A percentile compares a stretch with the other conserved stretches of the same genome.
Conservation (phyloP, 371 early-diverging fungal genomes). For the Saksenaea vasiformis region DNA sequence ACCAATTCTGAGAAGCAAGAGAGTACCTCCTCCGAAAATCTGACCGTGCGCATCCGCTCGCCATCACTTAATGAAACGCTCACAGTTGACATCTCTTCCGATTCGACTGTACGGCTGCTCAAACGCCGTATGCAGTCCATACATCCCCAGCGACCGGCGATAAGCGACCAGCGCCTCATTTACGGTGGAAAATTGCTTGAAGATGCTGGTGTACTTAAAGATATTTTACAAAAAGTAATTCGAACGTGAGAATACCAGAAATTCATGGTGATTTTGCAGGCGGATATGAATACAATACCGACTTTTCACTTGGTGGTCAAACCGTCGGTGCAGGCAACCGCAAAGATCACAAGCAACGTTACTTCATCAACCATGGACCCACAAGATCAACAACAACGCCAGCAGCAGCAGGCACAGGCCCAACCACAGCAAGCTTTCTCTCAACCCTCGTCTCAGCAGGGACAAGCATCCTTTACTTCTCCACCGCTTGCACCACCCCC, state of each 20-base stretch:
- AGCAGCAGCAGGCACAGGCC: background rate
- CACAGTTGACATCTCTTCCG: conserved; percentile 10
- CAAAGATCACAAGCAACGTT: background rate
- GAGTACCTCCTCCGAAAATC: background rate
- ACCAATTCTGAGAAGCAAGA: conserved; percentile 9
- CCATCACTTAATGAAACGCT: conserved; percentile 46
- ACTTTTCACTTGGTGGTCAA: conserved; percentile 54
- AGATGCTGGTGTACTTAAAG: conserved; percentile 25
- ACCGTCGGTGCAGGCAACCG: conserved; percentile 23
- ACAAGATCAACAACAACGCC: background rate
- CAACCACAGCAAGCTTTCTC: conserved; percentile 1
- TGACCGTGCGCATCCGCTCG: conserved; percentile 40
- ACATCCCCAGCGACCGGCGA: conserved; percentile 42
- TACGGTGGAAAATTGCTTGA: conserved; percentile 39
- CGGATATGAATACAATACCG: conserved; percentile 21
- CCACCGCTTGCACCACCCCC: conserved; percentile 2
- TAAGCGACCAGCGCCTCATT: conserved; percentile 44
- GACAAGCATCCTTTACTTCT: background rate
- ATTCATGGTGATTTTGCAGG: conserved; percentile 10
- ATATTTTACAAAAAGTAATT: conserved; percentile 36
- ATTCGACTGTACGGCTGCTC: conserved; percentile 27
- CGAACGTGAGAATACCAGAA: background rate
- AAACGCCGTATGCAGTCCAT: conserved; percentile 31
- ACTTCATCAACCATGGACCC: background rate
- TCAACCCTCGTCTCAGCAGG: conserved; percentile 3